Base-by-base conservation (phyloP, 495 filamentous ascomycete genomes). In the Penicillium egyptiacum region DNA sequence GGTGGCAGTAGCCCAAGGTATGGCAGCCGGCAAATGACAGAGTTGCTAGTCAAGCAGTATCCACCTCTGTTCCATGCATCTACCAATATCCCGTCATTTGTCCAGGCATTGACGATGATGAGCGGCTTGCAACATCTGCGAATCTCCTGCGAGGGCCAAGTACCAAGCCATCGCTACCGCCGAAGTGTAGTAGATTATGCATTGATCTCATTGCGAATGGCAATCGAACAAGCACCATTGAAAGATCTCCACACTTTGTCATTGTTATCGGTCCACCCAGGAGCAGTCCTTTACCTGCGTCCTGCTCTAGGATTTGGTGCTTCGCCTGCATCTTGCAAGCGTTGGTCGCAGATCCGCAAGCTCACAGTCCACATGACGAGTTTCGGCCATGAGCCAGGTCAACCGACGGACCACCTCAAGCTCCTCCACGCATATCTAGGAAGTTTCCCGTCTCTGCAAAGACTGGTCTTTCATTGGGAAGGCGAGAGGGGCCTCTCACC, bases 21-120 rank as follows among this genome's bases (percentile, higher is more conserved):
- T 64, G 87, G 82, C 39, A 76, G 75, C 63, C 83, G 64, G 82
- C 85, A 78, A 53, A 77, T 81, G 70, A 81, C 76, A 45, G 86
- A 90, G 65, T 72, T 92, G 45, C 79, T 92, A 37, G 86, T 88
- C 35, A 81, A 88, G 62, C 90, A 92, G 68, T 92, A 91, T 62
- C 86, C 88, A 35, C 86, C 90, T 7, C 71, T 92, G 7, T 94
- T 92, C 74, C 90, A 92, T 62, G 86, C 89, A 5, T 88, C 89
- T n/a, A 89, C 87, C 46, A 90, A 94, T 62, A 83, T 92, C 12
- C 79, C 87, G 5, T 85, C 88, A 33, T 92, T 92, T 74, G 84
- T 91, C 26, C 77, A 79, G 50, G 87, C 87, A 43, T 80, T 92
- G 60, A 77, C 79, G 17, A 68, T 81, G 39, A 69, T 92, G 56